phyloP scores from a whole-genome alignment of 2,329 filamentous ascomycete genomes.

The Fusarium sp. region DNA sequence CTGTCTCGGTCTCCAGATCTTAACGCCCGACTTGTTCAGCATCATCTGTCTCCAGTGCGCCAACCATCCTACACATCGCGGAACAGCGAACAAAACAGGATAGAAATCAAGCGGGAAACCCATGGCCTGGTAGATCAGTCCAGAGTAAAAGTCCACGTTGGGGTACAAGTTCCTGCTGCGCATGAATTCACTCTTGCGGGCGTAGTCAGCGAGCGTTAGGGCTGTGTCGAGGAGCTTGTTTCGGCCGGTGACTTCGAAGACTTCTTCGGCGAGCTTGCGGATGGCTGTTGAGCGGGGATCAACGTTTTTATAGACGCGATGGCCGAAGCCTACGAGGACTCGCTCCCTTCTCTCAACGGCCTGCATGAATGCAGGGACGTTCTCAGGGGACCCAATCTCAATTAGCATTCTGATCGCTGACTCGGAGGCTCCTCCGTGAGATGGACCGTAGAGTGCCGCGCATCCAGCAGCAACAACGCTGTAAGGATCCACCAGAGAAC shows the following conservation, averaged over 20 bases:
- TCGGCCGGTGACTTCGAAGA: constrained; percentile 61
- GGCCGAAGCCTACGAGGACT: constrained; percentile 65
- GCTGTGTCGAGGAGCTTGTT: constrained; percentile 62
- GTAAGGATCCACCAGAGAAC: constrained; percentile 65
- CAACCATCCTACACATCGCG: constrained; percentile 61
- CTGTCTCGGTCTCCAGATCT: constrained; percentile 62
- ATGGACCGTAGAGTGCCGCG: constrained; percentile 64
- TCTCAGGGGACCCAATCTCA: constrained; percentile 60
- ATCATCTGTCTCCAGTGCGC: constrained; percentile 63
- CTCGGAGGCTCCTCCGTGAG: constrained; percentile 69
- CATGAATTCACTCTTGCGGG: constrained; percentile 59
- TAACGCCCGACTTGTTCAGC: constrained; percentile 56
- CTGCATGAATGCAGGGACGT: constrained; percentile 60
- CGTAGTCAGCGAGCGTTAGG: constrained; percentile 56
- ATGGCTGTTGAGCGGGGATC: constrained; percentile 64
- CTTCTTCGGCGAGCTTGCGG: constrained; percentile 58
- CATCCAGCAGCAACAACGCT: constrained; percentile 62
- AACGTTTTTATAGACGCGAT: constrained; percentile 64
- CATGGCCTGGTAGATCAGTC: constrained; percentile 63
- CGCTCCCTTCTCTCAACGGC: constrained; percentile 61
- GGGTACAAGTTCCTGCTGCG: constrained; percentile 59
- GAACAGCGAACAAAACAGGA: constrained; percentile 61
- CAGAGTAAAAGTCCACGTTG: constrained; percentile 63
- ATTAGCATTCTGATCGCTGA: constrained; percentile 64
- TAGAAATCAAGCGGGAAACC: constrained; percentile 64